phyloP scores from a whole-genome alignment of 768 basidiomycete species.

The Lentinula guzmanii region DNA sequence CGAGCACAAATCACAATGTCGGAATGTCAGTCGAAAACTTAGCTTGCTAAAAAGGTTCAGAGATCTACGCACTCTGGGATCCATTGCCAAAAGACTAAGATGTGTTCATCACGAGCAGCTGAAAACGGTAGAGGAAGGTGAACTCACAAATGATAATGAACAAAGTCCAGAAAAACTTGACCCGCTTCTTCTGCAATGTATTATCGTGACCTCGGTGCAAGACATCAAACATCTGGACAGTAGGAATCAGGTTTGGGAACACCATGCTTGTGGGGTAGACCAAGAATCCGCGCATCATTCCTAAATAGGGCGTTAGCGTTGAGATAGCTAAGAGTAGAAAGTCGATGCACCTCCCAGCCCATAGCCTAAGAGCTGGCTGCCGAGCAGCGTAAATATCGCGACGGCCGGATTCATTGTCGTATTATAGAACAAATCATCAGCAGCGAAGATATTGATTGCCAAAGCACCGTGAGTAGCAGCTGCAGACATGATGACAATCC shows the following conservation, averaged over 20 bases:
- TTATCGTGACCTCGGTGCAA: slow-evolving; percentile 24
- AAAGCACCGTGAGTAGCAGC: slow-evolving; percentile 36
- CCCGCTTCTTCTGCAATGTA: slow-evolving; percentile 24
- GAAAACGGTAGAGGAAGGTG: slow-evolving; percentile 12
- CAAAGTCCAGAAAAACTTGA: slow-evolving; percentile 30
- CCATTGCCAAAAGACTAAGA: slow-evolving; percentile 11
- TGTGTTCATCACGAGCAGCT: not conserved
- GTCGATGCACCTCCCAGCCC: slow-evolving; percentile 13
- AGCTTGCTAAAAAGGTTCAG: not conserved
- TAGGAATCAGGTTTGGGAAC: slow-evolving; percentile 6
- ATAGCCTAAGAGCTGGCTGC: slow-evolving; percentile 24
- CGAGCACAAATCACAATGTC: not conserved
- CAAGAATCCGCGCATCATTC: slow-evolving; percentile 11
- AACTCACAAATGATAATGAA: slow-evolving; percentile 26
- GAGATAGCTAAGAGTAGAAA: not conserved
- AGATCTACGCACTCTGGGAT: slow-evolving; percentile 11
- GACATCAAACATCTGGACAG: slow-evolving; percentile 16
- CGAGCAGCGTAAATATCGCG: slow-evolving; percentile 21
- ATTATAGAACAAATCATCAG: slow-evolving; percentile 37
- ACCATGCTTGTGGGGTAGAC: slow-evolving; percentile 13
- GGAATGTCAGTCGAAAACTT: not conserved
- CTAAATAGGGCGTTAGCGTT: not conserved
- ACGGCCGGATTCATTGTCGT: slow-evolving; percentile 21
- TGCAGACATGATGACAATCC: slow-evolving; percentile 38
- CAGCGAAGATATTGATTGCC: slow-evolving; percentile 37